Conservation (phyloP, 768 basidiomycete species). For the Crepidotus variabilis region DNA sequence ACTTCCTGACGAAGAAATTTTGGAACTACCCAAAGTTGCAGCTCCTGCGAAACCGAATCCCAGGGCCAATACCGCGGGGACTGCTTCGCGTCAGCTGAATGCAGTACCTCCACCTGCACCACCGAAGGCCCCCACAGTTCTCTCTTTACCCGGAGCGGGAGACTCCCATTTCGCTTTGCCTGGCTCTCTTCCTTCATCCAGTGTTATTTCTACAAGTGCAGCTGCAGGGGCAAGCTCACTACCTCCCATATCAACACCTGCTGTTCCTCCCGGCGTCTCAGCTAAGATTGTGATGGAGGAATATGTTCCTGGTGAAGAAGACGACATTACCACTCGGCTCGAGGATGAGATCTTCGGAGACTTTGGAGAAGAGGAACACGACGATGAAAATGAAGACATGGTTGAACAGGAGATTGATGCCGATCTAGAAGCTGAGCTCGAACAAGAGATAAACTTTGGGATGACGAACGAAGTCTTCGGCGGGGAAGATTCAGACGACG, state of each 20-base stretch:
- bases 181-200: not conserved
- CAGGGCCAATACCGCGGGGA: not conserved
- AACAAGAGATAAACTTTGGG: constrained; percentile 33
- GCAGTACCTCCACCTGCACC: constrained; percentile 18
- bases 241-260: constrained; percentile 6
- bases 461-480: constrained; percentile 30
- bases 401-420: constrained; percentile 31
- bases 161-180: constrained; percentile 9
- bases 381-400: constrained; percentile 6
- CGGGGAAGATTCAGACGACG: constrained; percentile 2
- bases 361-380: constrained; percentile 10
- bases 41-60: constrained; percentile 5
- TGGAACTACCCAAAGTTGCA: not conserved
- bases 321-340: constrained; percentile 8
- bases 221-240: constrained; percentile 14
- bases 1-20: constrained; percentile 12
- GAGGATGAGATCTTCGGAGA: constrained; percentile 25
- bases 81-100: not conserved
- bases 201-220: not conserved
- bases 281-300: constrained; percentile 7
- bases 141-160: constrained; percentile 34
- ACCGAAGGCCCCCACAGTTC: constrained; percentile 19
- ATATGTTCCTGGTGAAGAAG: constrained; percentile 23
- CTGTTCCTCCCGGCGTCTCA: constrained; percentile 13
- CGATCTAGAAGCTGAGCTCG: constrained; percentile 33